Evolutionary conservation across 768 basidiomycete species (phyloP).

Genomic region (Naganishia onofrii): DNA sequence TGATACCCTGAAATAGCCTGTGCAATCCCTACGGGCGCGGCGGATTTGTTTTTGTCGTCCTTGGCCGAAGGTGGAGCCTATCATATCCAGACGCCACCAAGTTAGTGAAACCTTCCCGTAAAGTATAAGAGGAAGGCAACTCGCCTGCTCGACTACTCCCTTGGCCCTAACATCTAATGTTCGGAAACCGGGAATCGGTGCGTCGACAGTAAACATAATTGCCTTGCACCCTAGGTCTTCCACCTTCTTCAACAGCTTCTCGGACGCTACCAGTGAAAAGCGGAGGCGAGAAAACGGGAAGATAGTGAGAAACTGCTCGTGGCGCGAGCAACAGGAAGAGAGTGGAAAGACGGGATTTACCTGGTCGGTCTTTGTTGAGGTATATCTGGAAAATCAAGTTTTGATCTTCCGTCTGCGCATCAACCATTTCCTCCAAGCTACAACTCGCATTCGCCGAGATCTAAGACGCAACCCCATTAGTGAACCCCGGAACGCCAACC

Average conservation of each 20-base stretch:
- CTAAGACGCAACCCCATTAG: constrained; percentile 25
- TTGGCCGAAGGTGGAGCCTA: constrained; percentile 35
- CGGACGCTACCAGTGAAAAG: constrained; percentile 54
- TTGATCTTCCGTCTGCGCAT: constrained; percentile 44
- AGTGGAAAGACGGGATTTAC: background rate
- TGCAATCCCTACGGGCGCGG: constrained; percentile 46
- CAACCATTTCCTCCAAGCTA: constrained; percentile 53
- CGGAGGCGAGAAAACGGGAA: no score
- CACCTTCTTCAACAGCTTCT: constrained; percentile 67
- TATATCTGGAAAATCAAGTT: constrained; percentile 61
- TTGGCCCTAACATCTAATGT: constrained; percentile 47
- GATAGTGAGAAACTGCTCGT: no score
- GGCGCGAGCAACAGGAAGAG: background rate
- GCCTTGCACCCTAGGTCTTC: constrained; percentile 76
- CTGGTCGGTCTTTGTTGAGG: constrained; percentile 66
- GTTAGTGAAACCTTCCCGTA: background rate
- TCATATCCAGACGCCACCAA: background rate
- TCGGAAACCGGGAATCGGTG: constrained; percentile 75
- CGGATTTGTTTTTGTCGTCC: constrained; percentile 38
- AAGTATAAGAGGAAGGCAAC: background rate
- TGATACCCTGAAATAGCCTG: constrained; percentile 51
- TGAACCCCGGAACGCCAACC: background rate
- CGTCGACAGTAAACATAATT: constrained; percentile 88
- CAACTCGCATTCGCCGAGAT: constrained; percentile 53
- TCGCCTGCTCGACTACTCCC: constrained; percentile 26